Evolutionary conservation across 495 filamentous ascomycete species (phyloP).

Genomic region (Daldinia bambusicola): DNA sequence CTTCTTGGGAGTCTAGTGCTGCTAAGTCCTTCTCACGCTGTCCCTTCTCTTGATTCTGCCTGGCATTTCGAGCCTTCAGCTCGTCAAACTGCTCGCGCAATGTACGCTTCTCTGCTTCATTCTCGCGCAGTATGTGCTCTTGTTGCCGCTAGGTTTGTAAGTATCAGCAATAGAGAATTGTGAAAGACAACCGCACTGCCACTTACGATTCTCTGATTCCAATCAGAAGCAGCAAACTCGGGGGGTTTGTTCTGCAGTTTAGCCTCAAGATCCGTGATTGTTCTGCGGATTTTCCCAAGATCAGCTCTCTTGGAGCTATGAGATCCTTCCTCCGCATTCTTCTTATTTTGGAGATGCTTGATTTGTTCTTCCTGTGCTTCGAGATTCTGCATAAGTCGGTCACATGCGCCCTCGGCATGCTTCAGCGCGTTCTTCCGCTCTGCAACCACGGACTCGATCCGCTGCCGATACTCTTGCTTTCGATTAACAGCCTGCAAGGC

Average conservation of each 20-base stretch:
- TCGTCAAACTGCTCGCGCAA: constrained; percentile 49
- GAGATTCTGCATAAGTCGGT: constrained; percentile 60
- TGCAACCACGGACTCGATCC: constrained; percentile 60
- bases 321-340: constrained; percentile 66
- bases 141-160: constrained; percentile 54
- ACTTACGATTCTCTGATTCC: constrained; percentile 66
- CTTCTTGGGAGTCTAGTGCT: constrained; percentile 76
- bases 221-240: constrained; percentile 61
- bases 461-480: constrained; percentile 69
- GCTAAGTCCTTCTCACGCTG: constrained; percentile 62
- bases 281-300: constrained; percentile 53
- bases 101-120: constrained; percentile 50
- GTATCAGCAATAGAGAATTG: constrained; percentile 10
- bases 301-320: constrained; percentile 64
- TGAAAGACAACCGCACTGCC: constrained; percentile 6
- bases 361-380: constrained; percentile 63
- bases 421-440: constrained; percentile 63
- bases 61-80: constrained; percentile 37
- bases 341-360: constrained; percentile 64
- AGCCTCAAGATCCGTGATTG: constrained; percentile 57
- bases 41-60: constrained; percentile 36
- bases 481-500: constrained; percentile 69
- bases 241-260: constrained; percentile 57
- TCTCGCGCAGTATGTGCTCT: constrained; percentile 59
- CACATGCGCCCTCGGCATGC: constrained; percentile 63